Evolutionary conservation across 1,284 basidiomycete genomes (phyloP), one percentile per base, ranked within the genome.

Genomic region (Pseudozyma hubeiensis): DNA sequence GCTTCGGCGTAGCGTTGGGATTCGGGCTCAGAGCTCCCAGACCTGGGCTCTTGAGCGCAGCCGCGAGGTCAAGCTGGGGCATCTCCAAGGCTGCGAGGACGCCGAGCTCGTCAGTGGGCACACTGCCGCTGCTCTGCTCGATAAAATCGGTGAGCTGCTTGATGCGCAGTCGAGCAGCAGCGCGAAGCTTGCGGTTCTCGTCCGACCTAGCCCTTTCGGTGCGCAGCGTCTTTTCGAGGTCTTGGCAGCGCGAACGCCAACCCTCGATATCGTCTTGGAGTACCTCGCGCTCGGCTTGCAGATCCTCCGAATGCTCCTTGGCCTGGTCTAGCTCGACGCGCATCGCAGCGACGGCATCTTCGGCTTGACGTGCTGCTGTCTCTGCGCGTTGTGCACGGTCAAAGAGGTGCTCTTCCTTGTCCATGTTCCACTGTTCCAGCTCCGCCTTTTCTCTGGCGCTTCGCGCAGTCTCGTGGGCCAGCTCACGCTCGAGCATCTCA

Each of bases 241-340:
- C 76, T 34, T 70, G 68, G 61, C 81, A 82, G 4, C 82, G 73
- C 31, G 70, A 72, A 17, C 82, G 74, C 81, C 82, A 83, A 14
- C 79, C 82, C 33, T 80, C 80, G 40, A 82, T 75, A 43, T 84
- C 82, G 17, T 84, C 82, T 39, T 60, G 53, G 16, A 79, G 64
- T 62, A 80, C 79, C 57, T 84, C 82, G 37, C 82, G 70, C 70
- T 83, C 82, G 7, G 76, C 75, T 30, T 71, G 69, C 46, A 75
- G 48, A 41, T 84, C 82, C 46, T 81, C 79, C 11, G 81, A 33
- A 7, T 57, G 50, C 52, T 73, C 74, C 35, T 63, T 61, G 30
- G 47, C 46, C 43, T 65, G 53, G 2, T 59, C 55, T 16, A 71
- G 43, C 54, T 81, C 70, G 16, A 46, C 41, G 16, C 67, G 57